Conservation (phyloP, 345 rosid genomes). For the Eucalyptus albens region DNA sequence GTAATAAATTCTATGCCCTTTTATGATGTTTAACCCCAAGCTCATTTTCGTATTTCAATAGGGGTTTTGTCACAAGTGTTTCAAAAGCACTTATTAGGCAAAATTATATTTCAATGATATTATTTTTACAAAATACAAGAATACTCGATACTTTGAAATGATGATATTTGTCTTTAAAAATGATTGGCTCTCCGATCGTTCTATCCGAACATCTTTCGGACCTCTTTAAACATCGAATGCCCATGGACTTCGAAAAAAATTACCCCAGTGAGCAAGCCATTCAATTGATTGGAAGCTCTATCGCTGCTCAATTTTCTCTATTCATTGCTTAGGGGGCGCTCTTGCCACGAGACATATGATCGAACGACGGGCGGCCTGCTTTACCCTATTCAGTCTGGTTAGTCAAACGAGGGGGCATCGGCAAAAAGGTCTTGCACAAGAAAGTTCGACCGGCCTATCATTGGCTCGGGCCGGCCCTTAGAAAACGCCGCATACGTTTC, state of each 20-base stretch:
- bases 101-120: neutral
- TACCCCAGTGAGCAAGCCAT: neutral
- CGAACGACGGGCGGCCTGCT: neutral
- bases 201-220: neutral
- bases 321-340: neutral
- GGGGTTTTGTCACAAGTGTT: neutral
- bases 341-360: neutral
- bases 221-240: neutral
- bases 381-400: neutral
- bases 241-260: neutral
- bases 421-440: neutral
- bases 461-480: neutral
- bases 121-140: neutral
- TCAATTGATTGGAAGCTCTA: neutral
- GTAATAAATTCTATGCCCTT: neutral
- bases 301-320: neutral
- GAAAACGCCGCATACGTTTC: neutral
- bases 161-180: too few species aligned
- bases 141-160: neutral
- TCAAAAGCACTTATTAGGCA: neutral
- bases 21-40: neutral
- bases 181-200: fast-evolving
- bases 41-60: neutral
- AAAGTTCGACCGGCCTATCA: neutral
- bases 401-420: neutral